Base-by-base conservation (phyloP, 768 basidiomycete genomes). In the Agaricus blazei region DNA sequence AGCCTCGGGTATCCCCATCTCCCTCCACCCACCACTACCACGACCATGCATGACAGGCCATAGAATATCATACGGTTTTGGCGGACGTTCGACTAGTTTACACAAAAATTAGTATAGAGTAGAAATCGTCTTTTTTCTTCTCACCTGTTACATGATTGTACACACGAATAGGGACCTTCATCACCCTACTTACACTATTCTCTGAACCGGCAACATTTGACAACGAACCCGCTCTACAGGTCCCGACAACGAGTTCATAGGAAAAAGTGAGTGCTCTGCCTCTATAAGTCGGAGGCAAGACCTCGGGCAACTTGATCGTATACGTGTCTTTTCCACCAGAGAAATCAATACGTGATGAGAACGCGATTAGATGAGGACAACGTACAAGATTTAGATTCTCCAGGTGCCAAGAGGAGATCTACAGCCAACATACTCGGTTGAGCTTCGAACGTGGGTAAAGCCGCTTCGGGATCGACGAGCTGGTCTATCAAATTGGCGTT, bases 81-180 rank as follows among this genome's bases (percentile, higher is more conserved):
- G 72, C 1, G 78, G 74, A 26, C 78, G 74, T 9, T 80, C 80
- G 11, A 85, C 83, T 83, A 8, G 8, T 8, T 31, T 58, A 19
- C 50, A 19, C 57, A 34, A 11, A 43, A 12, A 28, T 15, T 41
- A 46, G 53, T 60, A 37, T n/a, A 48, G 34, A 27, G 36, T 42
- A 46, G 15, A 51, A 4, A 45, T 38, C n/a, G n/a, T n/a, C n/a
- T n/a, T n/a, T 12, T 55, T 36, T 7, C 28, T 12, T 66, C 84
- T 48, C 61, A 93, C 94, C 82, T 45, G 82, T 73, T 55, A 97
- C 90, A 60, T 94, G 76, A 56, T 92, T 94, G 71, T 97, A 98
- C 4, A 98, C 76, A 24, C 93, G 75, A 44, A 99, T 87, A 0
- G 96, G 96, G 1, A 98, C 88, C 49, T 88, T 90, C 87, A 96